These are phyloP conservation scores for Pichia nanzhaoensis DNA, from an alignment of 805 yeast species.

Conservation along the genomic window DNA sequence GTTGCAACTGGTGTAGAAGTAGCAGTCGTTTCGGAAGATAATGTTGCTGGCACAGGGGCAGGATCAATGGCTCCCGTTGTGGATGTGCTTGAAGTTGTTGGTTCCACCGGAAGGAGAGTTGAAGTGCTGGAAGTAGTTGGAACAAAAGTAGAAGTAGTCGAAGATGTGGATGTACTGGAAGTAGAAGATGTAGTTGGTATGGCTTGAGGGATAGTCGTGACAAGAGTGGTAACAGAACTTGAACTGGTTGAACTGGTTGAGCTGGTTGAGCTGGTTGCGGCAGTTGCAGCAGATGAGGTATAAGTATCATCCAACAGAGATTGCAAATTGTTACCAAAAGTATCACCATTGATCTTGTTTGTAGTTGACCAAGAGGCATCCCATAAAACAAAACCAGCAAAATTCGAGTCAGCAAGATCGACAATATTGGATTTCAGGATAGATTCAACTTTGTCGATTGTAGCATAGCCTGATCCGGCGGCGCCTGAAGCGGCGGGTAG, in stretches of 20 bases:
- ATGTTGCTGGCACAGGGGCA: not conserved
- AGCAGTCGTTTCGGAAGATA: too few relatives aligned
- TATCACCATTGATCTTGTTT: conserved; percentile 11
- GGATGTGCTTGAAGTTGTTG: conserved; percentile 11
- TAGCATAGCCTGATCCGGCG: conserved; percentile 52
- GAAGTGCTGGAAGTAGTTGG: not conserved
- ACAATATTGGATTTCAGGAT: conserved; percentile 29
- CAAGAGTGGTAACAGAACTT: not conserved
- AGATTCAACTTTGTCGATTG: conserved; percentile 34
- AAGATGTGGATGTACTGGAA: conserved; percentile 7
- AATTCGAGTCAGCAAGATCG: conserved; percentile 31
- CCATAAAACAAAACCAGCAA: conserved; percentile 82
- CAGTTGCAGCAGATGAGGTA: conserved; percentile 5
- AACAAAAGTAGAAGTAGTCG: conserved; percentile 13
- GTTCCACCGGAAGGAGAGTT: too few relatives aligned
- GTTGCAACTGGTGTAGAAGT: not conserved
- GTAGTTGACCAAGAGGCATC: conserved; percentile 43
- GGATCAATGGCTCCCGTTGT: not conserved
- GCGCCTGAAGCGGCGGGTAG: conserved; percentile 52
- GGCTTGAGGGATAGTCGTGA: not conserved
- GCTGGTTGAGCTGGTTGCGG: conserved; percentile 6
- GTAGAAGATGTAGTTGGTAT: not conserved
- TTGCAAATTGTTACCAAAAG: conserved; percentile 13
- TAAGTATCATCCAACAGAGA: conserved; percentile 12
- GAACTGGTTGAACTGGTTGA: conserved; percentile 11